Percentiles rank a stretch among this genome's conserved stretches.
Evolutionary conservation across 164 flowering plant genomes (phyloP).

Genomic region (Echeveria elegans): DNA sequence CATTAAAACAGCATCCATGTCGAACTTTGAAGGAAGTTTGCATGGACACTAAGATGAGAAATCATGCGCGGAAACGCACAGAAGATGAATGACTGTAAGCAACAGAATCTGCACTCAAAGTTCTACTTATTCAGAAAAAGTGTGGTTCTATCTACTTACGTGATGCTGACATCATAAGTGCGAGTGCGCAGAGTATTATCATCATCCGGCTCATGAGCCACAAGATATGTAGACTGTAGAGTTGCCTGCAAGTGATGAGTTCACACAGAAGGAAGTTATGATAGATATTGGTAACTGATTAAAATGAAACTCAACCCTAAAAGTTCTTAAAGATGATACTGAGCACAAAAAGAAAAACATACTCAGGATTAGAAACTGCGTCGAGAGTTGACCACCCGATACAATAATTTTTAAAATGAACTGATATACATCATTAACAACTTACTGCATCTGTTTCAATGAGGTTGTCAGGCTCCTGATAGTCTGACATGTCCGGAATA

Average conservation of each 20-base stretch:
- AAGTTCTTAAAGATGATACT: too few relatives aligned
- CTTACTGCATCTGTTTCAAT: slow-evolving; percentile 80
- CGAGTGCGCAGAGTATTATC: slow-evolving; percentile 89
- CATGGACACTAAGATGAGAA: too few relatives aligned
- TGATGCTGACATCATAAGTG: slow-evolving; percentile 98
- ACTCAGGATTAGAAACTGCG: too few relatives aligned
- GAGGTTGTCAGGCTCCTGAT: slow-evolving; percentile 62
- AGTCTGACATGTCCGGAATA: slow-evolving; percentile 90
- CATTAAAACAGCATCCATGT: too few relatives aligned
- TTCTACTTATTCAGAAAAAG: too few relatives aligned
- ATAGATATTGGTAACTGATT: not conserved
- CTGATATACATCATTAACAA: not conserved
- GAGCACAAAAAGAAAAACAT: too few relatives aligned
- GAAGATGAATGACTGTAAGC: too few relatives aligned
- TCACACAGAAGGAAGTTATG: not conserved
- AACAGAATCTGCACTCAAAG: too few relatives aligned
- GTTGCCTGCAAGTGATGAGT: slow-evolving; percentile 49
- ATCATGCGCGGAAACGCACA: too few relatives aligned
- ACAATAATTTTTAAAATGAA: too few relatives aligned
- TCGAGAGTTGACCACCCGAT: not conserved
- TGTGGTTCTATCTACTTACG: slow-evolving; percentile 41
- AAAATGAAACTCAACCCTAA: not conserved
- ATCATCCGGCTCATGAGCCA: slow-evolving; percentile 91
- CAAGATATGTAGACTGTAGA: slow-evolving; percentile 59
- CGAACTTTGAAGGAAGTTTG: too few relatives aligned